A percentile compares a stretch with the other conserved stretches of the same genome.
Conservation (phyloP, 805 yeast genomes). For the Candida methanosorbosa region DNA sequence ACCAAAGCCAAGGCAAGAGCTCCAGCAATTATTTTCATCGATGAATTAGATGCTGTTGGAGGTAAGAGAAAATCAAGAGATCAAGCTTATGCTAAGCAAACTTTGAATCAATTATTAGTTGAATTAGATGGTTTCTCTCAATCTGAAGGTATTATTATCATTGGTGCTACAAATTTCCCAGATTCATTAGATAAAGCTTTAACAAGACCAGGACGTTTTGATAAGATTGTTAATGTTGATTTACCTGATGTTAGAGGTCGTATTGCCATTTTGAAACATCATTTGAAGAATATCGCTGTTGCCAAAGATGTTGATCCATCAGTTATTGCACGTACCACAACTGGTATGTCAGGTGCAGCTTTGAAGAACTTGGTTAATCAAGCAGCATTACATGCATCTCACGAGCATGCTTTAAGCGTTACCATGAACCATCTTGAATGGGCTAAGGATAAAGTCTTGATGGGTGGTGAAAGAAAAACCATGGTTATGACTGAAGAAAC, state of each 20-base stretch:
- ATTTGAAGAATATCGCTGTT: constrained; percentile 83
- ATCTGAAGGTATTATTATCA: constrained; percentile 85
- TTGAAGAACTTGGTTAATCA: constrained; percentile 92
- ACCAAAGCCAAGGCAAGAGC: constrained; percentile 89
- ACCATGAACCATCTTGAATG: constrained; percentile 91
- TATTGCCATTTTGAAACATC: constrained; percentile 83
- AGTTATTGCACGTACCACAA: constrained; percentile 92
- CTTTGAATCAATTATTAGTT: constrained; percentile 89
- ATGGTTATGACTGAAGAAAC: constrained; percentile 97
- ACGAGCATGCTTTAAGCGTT: constrained; percentile 81
- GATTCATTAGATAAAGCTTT: constrained; percentile 94
- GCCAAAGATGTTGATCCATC: constrained; percentile 82
- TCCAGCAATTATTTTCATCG: constrained; percentile 95
- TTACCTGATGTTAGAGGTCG: constrained; percentile 98
- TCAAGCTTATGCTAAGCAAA: constrained; percentile 97
- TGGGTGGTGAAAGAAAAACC: constrained; percentile 97
- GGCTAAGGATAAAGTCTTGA: constrained; percentile 96
- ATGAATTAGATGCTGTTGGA: constrained; percentile 98
- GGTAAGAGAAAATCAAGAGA: constrained; percentile 96
- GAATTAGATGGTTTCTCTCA: constrained; percentile 95
- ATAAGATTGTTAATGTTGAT: constrained; percentile 89
- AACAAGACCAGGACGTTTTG: constrained; percentile 97
- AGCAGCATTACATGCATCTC: constrained; percentile 97
- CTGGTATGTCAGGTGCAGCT: constrained; percentile 98
- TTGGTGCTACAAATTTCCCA: constrained; percentile 98